Evolutionary conservation across 78 protist species (phyloP), one percentile per base, ranked within the genome.

Genomic region (Dictyostelium brefeldianum): DNA sequence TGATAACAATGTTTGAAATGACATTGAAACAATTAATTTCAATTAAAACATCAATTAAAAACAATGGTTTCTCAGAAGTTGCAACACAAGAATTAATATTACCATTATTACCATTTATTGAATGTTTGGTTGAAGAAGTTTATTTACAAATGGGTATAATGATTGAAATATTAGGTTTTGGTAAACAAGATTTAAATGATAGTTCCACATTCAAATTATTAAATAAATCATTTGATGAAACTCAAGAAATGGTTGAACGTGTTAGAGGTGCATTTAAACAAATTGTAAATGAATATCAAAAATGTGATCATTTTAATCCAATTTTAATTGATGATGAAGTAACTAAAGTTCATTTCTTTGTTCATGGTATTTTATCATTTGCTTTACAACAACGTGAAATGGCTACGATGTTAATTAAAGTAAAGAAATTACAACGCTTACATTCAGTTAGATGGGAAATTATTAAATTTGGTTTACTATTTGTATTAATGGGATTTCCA

Each of bases 71-170:
- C 54, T 18, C 47, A 31, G 18, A 36, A 57, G 27, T 6, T 7
- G 31, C 78, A 2, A 43, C 67, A 11, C 29, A 64, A 10, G 84
- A 87, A 14, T 31, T 77, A 7, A 18, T 87, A 4, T n/a, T n/a
- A 17, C 92, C 92, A 4, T 48, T 87, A 14, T 5, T 64, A 36
- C 92, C 92, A 74, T 87, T 87, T 36, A 9, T 87, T 4, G 78
- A 87, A 29, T 87, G 78, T 8, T 46, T 87, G 3, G 43, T 77
- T 31, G 92, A 87, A 29, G 92, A 87, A 20, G 83, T 87, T 4
- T 77, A 70, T 47, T 81, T 87, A 46, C 92, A 87, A 62, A 74
- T 87, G 65, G 92, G 92, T 31, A 22, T 87, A 0, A 87, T 87
- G 81, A 77, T 77, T 20, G 73, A 87, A 27, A 77, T 87, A 6